Percentiles rank a stretch among this genome's conserved stretches.
Conservation (phyloP, 495 filamentous ascomycete species). For the Annulohypoxylon nitens region DNA sequence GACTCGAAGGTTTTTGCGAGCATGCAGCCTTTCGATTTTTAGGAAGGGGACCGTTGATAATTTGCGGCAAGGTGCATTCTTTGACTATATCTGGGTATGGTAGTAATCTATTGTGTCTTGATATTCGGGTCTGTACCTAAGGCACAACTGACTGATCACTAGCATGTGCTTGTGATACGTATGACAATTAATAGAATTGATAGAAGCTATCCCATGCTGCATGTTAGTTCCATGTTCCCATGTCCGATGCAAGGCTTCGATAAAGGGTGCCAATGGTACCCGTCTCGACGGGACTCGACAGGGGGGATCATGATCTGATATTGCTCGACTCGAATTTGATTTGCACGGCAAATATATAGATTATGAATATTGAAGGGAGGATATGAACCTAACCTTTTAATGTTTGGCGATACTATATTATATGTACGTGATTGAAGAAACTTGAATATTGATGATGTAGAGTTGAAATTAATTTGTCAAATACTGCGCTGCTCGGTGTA, state of each 20-base stretch:
- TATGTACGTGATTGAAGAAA: background rate
- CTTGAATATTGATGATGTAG: background rate
- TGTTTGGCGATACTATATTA: background rate
- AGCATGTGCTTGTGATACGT: slow-evolving; percentile 1
- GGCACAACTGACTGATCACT: slow-evolving; percentile 3
- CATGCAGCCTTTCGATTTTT: background rate
- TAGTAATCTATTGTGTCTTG: background rate
- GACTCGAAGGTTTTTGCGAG: background rate
- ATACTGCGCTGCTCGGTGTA: background rate
- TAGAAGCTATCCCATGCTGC: slow-evolving; percentile 1
- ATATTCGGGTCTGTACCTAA: background rate
- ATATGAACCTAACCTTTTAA: background rate
- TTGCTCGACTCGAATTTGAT: background rate
- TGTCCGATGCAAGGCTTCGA: background rate
- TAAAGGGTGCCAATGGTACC: slow-evolving; percentile 4
- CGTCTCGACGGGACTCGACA: slow-evolving; percentile 6
- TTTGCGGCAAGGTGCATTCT: background rate
- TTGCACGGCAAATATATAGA: background rate
- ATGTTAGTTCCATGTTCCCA: background rate
- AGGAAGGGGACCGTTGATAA: slow-evolving; percentile 5
- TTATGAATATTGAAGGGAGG: background rate
- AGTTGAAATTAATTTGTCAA: background rate
- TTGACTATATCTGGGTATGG: background rate
- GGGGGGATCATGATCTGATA: slow-evolving; percentile 21
- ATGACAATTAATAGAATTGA: background rate